Base-by-base conservation (phyloP, 768 basidiomycete genomes). In the Rhizopogon salebrosus region DNA sequence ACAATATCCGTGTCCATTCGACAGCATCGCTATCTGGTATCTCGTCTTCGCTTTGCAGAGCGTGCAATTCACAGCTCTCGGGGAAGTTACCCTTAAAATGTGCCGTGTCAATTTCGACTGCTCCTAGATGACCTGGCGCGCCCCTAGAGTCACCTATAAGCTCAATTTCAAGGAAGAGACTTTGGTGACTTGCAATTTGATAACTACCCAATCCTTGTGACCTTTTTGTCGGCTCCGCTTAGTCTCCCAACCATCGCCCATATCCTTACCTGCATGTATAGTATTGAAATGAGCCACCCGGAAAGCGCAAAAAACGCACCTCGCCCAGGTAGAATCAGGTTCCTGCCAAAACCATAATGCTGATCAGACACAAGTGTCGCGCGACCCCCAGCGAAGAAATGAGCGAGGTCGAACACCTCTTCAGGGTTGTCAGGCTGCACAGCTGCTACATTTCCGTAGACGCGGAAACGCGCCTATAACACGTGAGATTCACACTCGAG, bases 201-300 rank as follows among this genome's bases (percentile, higher is more conserved):
- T 84, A 54, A 98, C 79, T 4, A 81, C 90, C 90, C 92, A 98
- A 61, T 98, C 95, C 42, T 83, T 89, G 69, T 94, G 93, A 36
- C 79, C 92, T 50, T 79, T 78, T 39, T 72, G 75, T 49, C 91
- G 78, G 62, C 89, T 95, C 55, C 97, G 78, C 66, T 89, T 92
- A 3, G 95, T 98, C 71, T 99, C 97, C 97, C 97, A 99, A 4
- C 97, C 97, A 64, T 97, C 95, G 4, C 94, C 85, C 93, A 99
- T 99, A 62, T 95, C 87, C 64, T 84, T 85, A 24, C 91, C 79
- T 80, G 48, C 23, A 22, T 8, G 49, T 38, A 34, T 29, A 48
- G 34, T 26, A 39, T 38, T 43, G 13, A 46, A 23, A 55, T 22
- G 14, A 10, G 22, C 22, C 14, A 22, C 9, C 9, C 45, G 9